Evolutionary conservation across 2,329 filamentous ascomycete genomes (phyloP).

Genomic region (Arthrobotrys sinensis): DNA sequence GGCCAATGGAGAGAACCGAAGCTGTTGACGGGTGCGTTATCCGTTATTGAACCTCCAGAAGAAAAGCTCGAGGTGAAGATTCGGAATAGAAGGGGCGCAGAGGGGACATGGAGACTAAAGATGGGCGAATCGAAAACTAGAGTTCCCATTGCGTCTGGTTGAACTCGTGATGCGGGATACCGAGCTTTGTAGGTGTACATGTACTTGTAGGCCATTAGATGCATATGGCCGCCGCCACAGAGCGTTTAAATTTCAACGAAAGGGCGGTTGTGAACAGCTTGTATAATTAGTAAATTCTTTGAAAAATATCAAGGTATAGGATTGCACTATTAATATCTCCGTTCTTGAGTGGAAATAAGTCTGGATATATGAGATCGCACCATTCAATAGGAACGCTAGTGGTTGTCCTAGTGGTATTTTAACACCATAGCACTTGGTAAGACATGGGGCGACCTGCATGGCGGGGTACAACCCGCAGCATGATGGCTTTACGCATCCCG

Average conservation of each 20-base stretch:
- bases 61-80: conserved; percentile 18
- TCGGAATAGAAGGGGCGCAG: conserved; percentile 14
- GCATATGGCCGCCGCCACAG: conserved; percentile 20
- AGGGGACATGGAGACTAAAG: conserved; percentile 28
- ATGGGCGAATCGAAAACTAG: conserved; percentile 28
- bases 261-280: background rate
- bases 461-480: conserved; percentile 39
- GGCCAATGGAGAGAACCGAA: conserved; percentile 27
- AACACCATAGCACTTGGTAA: conserved; percentile 19
- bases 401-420: conserved; percentile 19
- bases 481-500: conserved; percentile 33
- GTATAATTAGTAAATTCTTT: background rate
- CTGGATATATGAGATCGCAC: conserved; percentile 4
- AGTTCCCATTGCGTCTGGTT: conserved; percentile 28
- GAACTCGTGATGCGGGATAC: conserved; percentile 1
- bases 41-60: conserved; percentile 20
- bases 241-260: conserved; percentile 11
- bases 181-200: conserved; percentile 1
- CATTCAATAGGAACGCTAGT: background rate
- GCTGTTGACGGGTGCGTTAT: conserved; percentile 13
- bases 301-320: background rate
- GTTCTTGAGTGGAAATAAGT: conserved; percentile 16
- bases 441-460: conserved; percentile 44
- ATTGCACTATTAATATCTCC: background rate
- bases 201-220: background rate